These are phyloP conservation scores for Colletotrichum spinosum DNA, from an alignment of 2,329 filamentous ascomycete genomes.

Conservation along the genomic window DNA sequence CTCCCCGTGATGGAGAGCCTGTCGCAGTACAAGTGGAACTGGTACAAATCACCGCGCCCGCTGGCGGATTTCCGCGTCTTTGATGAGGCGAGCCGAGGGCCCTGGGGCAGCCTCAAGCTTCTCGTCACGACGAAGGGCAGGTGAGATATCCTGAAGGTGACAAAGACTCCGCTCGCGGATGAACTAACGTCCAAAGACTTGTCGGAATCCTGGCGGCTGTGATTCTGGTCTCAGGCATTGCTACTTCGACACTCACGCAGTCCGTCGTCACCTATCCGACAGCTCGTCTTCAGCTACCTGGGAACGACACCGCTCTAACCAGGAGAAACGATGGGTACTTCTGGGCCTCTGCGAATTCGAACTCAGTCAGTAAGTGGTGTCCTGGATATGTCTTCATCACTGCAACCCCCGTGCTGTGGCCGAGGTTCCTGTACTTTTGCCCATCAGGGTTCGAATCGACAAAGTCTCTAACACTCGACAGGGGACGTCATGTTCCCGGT, in stretches of 20 bases:
- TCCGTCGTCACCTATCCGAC: conserved; percentile 28
- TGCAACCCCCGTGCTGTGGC: background rate
- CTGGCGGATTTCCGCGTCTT: conserved; percentile 33
- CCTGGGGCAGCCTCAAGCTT: conserved; percentile 36
- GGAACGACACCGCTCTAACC: background rate
- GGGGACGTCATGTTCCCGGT: conserved; percentile 6
- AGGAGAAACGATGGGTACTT: background rate
- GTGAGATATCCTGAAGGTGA: background rate
- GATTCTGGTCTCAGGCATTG: conserved; percentile 30
- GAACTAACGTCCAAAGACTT: background rate
- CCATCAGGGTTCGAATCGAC: background rate
- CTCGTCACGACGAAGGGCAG: conserved; percentile 7
- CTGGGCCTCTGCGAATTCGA: conserved; percentile 13
- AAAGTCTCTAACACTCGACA: background rate
- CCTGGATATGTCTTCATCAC: too few relatives aligned
- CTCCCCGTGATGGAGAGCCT: conserved; percentile 42
- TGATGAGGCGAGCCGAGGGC: conserved; percentile 37
- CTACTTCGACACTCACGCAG: conserved; percentile 33
- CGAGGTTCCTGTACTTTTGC: background rate
- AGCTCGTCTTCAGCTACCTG: background rate
- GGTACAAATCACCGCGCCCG: conserved; percentile 25
- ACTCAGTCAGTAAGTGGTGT: background rate
- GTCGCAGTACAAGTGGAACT: conserved; percentile 39
- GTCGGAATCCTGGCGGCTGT: conserved; percentile 2
- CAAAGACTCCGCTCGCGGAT: background rate